phyloP scores from a whole-genome alignment of 2,329 filamentous ascomycete species.

The Aspergillus hortae region DNA sequence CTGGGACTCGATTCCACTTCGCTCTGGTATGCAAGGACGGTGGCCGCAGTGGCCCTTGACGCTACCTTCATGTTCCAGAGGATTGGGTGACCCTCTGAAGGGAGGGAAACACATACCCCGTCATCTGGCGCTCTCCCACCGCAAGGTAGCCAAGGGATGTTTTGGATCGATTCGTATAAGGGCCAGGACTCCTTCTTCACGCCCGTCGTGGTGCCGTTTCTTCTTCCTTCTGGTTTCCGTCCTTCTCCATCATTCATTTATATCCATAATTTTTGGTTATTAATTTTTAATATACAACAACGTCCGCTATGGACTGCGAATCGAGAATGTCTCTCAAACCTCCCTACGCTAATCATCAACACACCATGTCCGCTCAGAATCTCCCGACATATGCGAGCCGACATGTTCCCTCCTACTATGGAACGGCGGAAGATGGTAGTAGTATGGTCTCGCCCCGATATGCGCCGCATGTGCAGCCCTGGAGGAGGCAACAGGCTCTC shows the following conservation, averaged over 20 bases:
- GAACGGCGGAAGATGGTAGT: constrained; percentile 11
- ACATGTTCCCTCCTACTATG: constrained; percentile 17
- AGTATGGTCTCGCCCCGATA: constrained; percentile 18
- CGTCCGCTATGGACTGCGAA: constrained; percentile 31
- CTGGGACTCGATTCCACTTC: constrained; percentile 20
- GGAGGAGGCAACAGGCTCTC: constrained; percentile 30
- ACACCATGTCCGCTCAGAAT: constrained; percentile 16
- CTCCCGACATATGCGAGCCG: constrained; percentile 15
- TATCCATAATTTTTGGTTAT: background rate
- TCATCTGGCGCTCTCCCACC: constrained; percentile 16
- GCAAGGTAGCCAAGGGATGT: constrained; percentile 29
- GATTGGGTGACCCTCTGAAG: constrained; percentile 27
- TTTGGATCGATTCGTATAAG: constrained; percentile 27
- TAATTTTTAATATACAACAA: constrained; percentile 15
- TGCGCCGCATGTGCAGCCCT: constrained; percentile 23
- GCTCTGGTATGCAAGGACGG: constrained; percentile 39
- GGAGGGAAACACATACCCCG: constrained; percentile 19
- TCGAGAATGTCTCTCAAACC: constrained; percentile 19
- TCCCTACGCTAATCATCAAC: constrained; percentile 13
- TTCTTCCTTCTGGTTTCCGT: constrained; percentile 10
- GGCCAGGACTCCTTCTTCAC: constrained; percentile 10
- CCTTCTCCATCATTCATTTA: background rate
- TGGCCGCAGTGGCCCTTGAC: constrained; percentile 19
- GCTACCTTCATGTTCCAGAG: constrained; percentile 23
- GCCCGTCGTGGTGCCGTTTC: background rate